These are phyloP conservation scores for Immersiella caudata DNA, from an alignment of 495 filamentous ascomycete species.

Conservation along the genomic window DNA sequence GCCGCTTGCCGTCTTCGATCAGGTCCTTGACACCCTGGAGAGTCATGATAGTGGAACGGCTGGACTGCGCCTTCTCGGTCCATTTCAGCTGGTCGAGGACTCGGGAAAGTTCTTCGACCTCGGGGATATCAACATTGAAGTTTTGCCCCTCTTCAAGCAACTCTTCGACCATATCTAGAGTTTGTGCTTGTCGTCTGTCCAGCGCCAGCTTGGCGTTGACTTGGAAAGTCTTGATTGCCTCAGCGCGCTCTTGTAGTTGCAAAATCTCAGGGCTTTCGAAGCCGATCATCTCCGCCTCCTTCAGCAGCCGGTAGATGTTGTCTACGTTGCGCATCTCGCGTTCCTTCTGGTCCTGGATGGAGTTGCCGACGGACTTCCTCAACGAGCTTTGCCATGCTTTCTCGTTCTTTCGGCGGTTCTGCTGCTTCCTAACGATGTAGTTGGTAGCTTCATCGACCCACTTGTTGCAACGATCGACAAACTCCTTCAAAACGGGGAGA, in stretches of 20 bases:
- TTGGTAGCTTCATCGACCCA: constrained; percentile 98
- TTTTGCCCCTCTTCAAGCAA: constrained; percentile 82
- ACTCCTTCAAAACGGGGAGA: constrained; percentile 77
- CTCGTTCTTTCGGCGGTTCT: constrained; percentile 96
- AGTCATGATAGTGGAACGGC: constrained; percentile 62
- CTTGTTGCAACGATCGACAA: constrained; percentile 94
- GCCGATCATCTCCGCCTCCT: constrained; percentile 81
- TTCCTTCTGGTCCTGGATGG: constrained; percentile 77
- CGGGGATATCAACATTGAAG: constrained; percentile 94
- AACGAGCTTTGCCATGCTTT: constrained; percentile 77
- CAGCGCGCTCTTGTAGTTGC: constrained; percentile 81
- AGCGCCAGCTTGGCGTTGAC: constrained; percentile 71
- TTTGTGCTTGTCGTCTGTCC: constrained; percentile 55
- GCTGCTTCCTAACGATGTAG: constrained; percentile 97
- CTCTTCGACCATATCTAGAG: constrained; percentile 79
- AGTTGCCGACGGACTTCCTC: constrained; percentile 67
- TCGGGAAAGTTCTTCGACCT: constrained; percentile 81
- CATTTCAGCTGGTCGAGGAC: constrained; percentile 85
- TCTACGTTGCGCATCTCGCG: constrained; percentile 87
- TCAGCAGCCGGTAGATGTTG: constrained; percentile 82
- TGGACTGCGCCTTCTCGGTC: constrained; percentile 75
- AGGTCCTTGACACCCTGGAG: constrained; percentile 78
- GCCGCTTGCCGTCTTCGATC: constrained; percentile 71
- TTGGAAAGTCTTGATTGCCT: constrained; percentile 86
- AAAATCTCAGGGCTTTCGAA: constrained; percentile 95